Evolutionary conservation across 1,139 yeast genomes (phyloP).

Genomic region (Lodderomyces elongisporus): DNA sequence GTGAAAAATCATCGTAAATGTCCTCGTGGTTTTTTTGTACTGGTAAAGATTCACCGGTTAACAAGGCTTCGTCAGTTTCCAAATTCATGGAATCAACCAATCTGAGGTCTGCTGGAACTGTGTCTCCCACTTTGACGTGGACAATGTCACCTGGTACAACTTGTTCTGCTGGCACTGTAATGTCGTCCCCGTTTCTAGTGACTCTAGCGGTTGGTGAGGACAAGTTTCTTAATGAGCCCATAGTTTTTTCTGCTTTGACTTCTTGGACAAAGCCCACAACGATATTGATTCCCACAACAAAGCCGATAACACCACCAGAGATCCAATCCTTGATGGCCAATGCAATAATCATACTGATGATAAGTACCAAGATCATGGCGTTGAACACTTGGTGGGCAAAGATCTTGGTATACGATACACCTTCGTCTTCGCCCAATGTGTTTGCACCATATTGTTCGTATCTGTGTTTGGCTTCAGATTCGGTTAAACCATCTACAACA

Average conservation of each 20-base stretch:
- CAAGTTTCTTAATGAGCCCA: slow-evolving; percentile 67
- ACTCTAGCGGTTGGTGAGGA: slow-evolving; percentile 73
- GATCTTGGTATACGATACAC: slow-evolving; percentile 53
- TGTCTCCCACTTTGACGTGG: slow-evolving; percentile 65
- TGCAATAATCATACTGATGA: slow-evolving; percentile 72
- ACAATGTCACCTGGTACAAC: slow-evolving; percentile 78
- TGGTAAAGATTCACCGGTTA: slow-evolving; percentile 80
- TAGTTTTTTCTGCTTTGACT: slow-evolving; percentile 70
- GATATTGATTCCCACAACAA: slow-evolving; percentile 63
- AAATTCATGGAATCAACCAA: slow-evolving; percentile 58
- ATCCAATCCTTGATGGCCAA: slow-evolving; percentile 76
- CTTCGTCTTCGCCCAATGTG: slow-evolving; percentile 55
- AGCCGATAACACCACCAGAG: slow-evolving; percentile 77
- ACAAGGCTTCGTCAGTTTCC: slow-evolving; percentile 75
- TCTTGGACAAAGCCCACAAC: slow-evolving; percentile 70
- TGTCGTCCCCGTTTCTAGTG: slow-evolving; percentile 57
- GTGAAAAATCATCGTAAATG: slow-evolving; percentile 28
- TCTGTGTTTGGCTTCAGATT: slow-evolving; percentile 26
- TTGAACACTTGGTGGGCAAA: slow-evolving; percentile 68
- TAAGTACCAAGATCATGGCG: slow-evolving; percentile 74
- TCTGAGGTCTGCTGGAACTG: slow-evolving; percentile 74
- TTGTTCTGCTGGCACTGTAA: slow-evolving; percentile 58
- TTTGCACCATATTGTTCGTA: slow-evolving; percentile 48
- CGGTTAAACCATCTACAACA: slow-evolving; percentile 44
- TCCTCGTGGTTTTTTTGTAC: slow-evolving; percentile 50